Conservation (phyloP, 208 protist genomes). For the Naegleria fowleri region DNA sequence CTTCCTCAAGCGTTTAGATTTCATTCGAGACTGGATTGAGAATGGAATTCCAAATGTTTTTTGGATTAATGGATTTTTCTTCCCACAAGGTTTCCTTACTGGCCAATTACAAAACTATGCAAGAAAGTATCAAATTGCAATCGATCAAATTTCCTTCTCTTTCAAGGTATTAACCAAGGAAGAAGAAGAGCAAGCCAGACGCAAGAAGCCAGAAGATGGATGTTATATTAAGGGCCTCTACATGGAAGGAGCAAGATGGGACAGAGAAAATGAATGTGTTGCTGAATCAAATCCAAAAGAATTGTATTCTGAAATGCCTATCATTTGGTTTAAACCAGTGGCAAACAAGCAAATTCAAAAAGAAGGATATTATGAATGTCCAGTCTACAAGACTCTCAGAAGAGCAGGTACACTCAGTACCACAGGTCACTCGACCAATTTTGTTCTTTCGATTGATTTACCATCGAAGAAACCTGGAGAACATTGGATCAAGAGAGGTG, state of each 20-base stretch:
- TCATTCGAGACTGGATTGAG: slow-evolving; percentile 87
- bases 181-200: background rate
- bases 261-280: slow-evolving; percentile 39
- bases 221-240: slow-evolving; percentile 58
- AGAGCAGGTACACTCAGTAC: slow-evolving; percentile 88
- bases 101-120: slow-evolving; percentile 90
- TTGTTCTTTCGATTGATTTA: slow-evolving; percentile 86
- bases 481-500: slow-evolving; percentile 56
- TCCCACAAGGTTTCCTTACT: slow-evolving; percentile 88
- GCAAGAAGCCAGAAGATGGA: slow-evolving; percentile 44
- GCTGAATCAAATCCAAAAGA: slow-evolving; percentile 58
- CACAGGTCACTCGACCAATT: slow-evolving; percentile 97
- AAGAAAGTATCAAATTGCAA: slow-evolving; percentile 76
- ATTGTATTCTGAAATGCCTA: slow-evolving; percentile 69
- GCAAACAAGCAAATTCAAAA: background rate
- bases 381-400: slow-evolving; percentile 90
- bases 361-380: slow-evolving; percentile 46
- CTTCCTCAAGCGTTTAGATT: slow-evolving; percentile 72
- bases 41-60: slow-evolving; percentile 78
- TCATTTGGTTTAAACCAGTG: slow-evolving; percentile 79
- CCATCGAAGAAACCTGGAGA: slow-evolving; percentile 52
- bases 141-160: slow-evolving; percentile 74
- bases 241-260: slow-evolving; percentile 67
- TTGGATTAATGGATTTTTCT: slow-evolving; percentile 95
- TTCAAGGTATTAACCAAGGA: background rate